Evolutionary conservation across 2,329 filamentous ascomycete genomes (phyloP).

Genomic region (Phaeosphaeria sp.): DNA sequence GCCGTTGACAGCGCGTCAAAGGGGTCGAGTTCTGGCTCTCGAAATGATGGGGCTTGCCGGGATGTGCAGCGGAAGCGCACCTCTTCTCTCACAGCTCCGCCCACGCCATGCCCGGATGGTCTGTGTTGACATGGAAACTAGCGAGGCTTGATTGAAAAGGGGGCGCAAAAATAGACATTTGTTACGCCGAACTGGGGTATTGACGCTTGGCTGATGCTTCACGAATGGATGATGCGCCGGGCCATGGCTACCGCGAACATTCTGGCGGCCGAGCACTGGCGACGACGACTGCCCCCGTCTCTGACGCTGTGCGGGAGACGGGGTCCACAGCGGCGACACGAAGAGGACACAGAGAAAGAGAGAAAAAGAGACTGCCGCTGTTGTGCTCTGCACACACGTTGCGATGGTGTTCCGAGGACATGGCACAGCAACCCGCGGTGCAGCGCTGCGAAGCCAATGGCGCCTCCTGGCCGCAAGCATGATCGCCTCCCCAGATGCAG

Average conservation of each 20-base stretch:
- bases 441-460: neutral
- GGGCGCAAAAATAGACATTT: slow-evolving; percentile 29
- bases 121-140: slow-evolving; percentile 25
- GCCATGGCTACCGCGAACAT: slow-evolving; percentile 6
- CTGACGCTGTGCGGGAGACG: neutral
- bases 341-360: no score
- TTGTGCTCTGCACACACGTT: slow-evolving; percentile 1
- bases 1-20: slow-evolving; percentile 28
- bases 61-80: slow-evolving; percentile 13
- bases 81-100: slow-evolving; percentile 13
- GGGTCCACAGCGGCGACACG: neutral
- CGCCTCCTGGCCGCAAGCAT: neutral
- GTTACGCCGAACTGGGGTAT: slow-evolving; percentile 22
- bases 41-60: slow-evolving; percentile 12
- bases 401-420: neutral
- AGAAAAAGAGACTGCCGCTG: neutral
- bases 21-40: slow-evolving; percentile 25
- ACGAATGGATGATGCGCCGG: slow-evolving; percentile 7
- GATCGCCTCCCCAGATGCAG: neutral
- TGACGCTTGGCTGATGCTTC: slow-evolving; percentile 11
- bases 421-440: neutral
- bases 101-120: slow-evolving; percentile 20
- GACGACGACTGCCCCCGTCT: neutral
- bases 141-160: slow-evolving; percentile 19
- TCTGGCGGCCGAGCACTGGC: neutral